Conservation (phyloP, 163 green algal species). For the Prototheca cutis region DNA sequence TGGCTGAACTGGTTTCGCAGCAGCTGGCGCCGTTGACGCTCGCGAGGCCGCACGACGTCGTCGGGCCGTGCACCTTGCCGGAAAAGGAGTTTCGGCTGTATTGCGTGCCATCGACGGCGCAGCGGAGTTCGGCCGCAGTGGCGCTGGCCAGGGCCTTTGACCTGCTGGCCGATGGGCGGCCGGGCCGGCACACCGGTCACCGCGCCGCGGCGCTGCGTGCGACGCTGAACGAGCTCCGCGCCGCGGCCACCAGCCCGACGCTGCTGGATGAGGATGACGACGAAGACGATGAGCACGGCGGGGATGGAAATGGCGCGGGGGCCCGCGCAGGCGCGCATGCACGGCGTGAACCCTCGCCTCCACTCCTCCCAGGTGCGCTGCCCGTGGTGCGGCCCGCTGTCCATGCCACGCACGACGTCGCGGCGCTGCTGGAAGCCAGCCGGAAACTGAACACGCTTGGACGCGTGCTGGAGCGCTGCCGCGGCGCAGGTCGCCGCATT, state of each 20-base stretch:
- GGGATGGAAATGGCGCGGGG: background rate
- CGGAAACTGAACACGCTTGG: conserved; percentile 62
- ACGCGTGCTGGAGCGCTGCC: conserved; percentile 31
- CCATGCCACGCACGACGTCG: background rate
- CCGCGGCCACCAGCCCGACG: conserved; percentile 17
- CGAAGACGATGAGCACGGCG: background rate
- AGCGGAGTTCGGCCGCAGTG: conserved; percentile 39
- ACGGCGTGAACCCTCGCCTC: no score
- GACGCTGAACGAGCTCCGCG: conserved; percentile 36
- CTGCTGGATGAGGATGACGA: conserved; percentile 1
- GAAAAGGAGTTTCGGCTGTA: conserved; percentile 27
- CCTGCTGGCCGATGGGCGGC: conserved; percentile 51
- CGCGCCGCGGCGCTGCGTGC: conserved; percentile 40
- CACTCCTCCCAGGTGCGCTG: background rate
- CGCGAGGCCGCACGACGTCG: conserved; percentile 15
- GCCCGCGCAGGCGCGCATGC: background rate
- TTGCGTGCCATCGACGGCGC: conserved; percentile 16
- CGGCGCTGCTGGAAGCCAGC: conserved; percentile 26
- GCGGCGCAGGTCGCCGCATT: conserved; percentile 22
- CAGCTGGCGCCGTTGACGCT: conserved; percentile 22
- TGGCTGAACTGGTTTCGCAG: conserved; percentile 4
- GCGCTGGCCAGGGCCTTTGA: conserved; percentile 53
- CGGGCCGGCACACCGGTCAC: conserved; percentile 30
- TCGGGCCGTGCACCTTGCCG: conserved; percentile 12
- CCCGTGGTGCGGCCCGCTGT: background rate